Percentiles rank a stretch among this genome's conserved stretches.
Conservation (phyloP, 1,284 basidiomycete species). For the Pseudozyma sp. region DNA sequence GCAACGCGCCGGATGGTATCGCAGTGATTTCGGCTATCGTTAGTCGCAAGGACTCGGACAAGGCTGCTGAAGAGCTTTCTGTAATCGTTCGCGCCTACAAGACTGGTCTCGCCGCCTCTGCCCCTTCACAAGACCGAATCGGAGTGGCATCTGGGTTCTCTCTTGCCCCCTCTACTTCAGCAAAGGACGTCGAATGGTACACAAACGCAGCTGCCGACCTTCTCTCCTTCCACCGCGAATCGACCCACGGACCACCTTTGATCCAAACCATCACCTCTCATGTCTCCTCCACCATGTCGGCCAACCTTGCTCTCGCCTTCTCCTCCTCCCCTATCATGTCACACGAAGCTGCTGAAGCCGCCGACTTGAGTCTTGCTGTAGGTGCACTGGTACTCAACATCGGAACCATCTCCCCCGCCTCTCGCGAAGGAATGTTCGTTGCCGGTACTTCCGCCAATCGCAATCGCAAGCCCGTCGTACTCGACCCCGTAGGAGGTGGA, state of each 20-base stretch:
- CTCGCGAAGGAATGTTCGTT: slow-evolving; percentile 79
- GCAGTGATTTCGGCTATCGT: slow-evolving; percentile 93
- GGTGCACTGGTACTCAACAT: slow-evolving; percentile 87
- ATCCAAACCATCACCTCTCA: slow-evolving; percentile 83
- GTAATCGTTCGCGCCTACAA: slow-evolving; percentile 68
- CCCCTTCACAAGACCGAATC: neutral
- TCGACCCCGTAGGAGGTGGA: slow-evolving; percentile 94
- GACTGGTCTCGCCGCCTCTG: slow-evolving; percentile 33
- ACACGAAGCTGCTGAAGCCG: slow-evolving; percentile 78
- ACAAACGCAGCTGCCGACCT: slow-evolving; percentile 21
- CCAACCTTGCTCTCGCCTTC: slow-evolving; percentile 89
- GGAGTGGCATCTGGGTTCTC: slow-evolving; percentile 30
- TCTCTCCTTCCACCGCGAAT: slow-evolving; percentile 37
- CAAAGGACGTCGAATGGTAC: slow-evolving; percentile 27
- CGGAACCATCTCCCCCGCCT: slow-evolving; percentile 80
- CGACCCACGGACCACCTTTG: slow-evolving; percentile 43
- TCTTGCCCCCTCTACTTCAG: slow-evolving; percentile 1
- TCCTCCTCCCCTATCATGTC: slow-evolving; percentile 92
- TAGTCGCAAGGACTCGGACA: slow-evolving; percentile 75
- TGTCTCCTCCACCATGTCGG: slow-evolving; percentile 89
- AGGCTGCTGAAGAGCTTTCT: slow-evolving; percentile 72
- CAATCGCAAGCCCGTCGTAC: slow-evolving; percentile 77
- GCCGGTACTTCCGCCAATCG: slow-evolving; percentile 74
- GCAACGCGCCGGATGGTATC: slow-evolving; percentile 73
- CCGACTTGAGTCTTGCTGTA: slow-evolving; percentile 79